Conservation (phyloP, 495 filamentous ascomycete genomes). For the Clavariopsis aquatica region DNA sequence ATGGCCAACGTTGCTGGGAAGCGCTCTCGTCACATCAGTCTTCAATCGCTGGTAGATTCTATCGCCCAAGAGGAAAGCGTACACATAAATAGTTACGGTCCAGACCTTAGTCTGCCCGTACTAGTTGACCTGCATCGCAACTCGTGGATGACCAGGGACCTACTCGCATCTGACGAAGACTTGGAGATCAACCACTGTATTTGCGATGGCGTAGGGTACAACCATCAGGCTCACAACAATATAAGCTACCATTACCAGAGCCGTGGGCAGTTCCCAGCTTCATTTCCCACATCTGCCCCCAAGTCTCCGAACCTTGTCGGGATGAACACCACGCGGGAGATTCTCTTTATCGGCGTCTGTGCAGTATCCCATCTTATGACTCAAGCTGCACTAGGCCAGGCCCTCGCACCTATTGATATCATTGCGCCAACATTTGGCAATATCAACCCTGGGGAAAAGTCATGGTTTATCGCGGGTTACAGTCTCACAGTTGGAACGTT, state of each 20-base stretch:
- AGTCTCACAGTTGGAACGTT: constrained; percentile 65
- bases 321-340: constrained; percentile 35
- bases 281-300: no score
- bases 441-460: constrained; percentile 37
- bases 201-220: no score
- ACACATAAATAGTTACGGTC: constrained; percentile 5
- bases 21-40: constrained; percentile 35
- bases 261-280: no score
- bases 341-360: constrained; percentile 39
- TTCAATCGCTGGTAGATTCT: constrained; percentile 37
- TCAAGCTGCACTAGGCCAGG: constrained; percentile 43
- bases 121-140: no score
- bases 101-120: no score
- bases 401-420: constrained; percentile 40
- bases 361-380: constrained; percentile 44
- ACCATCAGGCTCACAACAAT: no score
- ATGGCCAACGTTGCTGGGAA: background rate
- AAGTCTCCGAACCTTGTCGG: constrained; percentile 8
- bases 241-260: no score
- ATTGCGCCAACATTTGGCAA: constrained; percentile 37
- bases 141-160: no score
- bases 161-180: no score
- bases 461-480: constrained; percentile 62
- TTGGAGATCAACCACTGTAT: no score
- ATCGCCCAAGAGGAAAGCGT: constrained; percentile 29